These are phyloP conservation scores for Penicillium sp. DNA, from an alignment of 2,329 filamentous ascomycete genomes.

Conservation along the genomic window DNA sequence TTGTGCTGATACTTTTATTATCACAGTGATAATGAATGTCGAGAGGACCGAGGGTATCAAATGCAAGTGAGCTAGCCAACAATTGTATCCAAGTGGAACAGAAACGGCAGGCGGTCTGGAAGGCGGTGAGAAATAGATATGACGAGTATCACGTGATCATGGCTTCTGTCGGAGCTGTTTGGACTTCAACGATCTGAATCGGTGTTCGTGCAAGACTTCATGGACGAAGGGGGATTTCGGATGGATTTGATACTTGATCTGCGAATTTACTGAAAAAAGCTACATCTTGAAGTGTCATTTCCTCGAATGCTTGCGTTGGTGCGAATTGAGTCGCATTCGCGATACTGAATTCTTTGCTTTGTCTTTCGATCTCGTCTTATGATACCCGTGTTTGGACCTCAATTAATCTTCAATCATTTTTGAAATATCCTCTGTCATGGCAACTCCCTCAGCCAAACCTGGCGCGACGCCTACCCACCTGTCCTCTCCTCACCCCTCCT, in stretches of 20 bases:
- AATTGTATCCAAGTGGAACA: constrained; percentile 5
- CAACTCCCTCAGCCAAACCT: constrained; percentile 48
- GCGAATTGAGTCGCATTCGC: constrained; percentile 12
- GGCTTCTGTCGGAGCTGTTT: constrained; percentile 13
- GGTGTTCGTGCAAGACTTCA: constrained; percentile 8
- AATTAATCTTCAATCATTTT: background rate
- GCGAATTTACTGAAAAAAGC: background rate
- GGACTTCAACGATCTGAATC: background rate
- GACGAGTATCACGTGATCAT: constrained; percentile 31
- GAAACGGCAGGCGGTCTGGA: constrained; percentile 17
- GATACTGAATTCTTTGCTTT: constrained; percentile 4
- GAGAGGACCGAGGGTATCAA: background rate
- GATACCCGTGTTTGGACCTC: constrained; percentile 4
- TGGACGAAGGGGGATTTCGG: constrained; percentile 3
- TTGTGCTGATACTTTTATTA: constrained; percentile 12
- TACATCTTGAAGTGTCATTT: background rate
- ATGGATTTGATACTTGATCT: background rate
- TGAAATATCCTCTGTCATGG: constrained; percentile 33
- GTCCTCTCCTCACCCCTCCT: constrained; percentile 46
- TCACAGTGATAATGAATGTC: background rate
- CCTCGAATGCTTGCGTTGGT: background rate
- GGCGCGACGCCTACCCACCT: constrained; percentile 46
- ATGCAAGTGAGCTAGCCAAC: background rate
- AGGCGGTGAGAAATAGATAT: constrained; percentile 18
- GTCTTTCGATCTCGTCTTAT: constrained; percentile 4